Conservation (phyloP, 805 yeast genomes). For the Suhomyces pyralidae region DNA sequence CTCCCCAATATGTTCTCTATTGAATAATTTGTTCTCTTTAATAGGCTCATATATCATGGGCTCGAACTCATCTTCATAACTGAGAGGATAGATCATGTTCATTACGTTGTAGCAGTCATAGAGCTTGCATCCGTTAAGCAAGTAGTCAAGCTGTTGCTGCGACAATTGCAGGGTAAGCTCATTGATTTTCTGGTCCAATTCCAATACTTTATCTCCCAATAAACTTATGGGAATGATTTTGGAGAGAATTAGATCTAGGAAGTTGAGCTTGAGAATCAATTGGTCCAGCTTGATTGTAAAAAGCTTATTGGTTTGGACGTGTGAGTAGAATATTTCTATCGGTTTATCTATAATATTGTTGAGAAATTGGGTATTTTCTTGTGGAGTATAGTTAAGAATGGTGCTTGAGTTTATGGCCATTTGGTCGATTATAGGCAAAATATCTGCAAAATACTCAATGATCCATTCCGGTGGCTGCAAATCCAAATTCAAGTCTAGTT, state of each 20-base stretch:
- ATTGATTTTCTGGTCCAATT: conserved; percentile 32
- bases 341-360: conserved; percentile 47
- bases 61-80: conserved; percentile 45
- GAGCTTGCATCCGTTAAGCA: conserved; percentile 53
- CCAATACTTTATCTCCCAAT: conserved; percentile 36
- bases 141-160: conserved; percentile 42
- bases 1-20: conserved; percentile 38
- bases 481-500: conserved; percentile 47
- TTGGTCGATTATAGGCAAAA: conserved; percentile 55
- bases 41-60: conserved; percentile 64
- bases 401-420: conserved; percentile 23
- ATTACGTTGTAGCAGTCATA: conserved; percentile 60
- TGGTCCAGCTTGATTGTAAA: conserved; percentile 29
- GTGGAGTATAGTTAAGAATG: conserved; percentile 40
- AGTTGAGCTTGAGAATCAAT: conserved; percentile 52
- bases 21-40: conserved; percentile 57
- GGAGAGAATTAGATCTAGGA: conserved; percentile 55
- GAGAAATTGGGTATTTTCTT: conserved; percentile 35
- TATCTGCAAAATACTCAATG: conserved; percentile 57
- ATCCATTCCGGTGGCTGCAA: conserved; percentile 85
- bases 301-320: conserved; percentile 26
- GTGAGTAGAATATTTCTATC: conserved; percentile 35
- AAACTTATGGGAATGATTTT: conserved; percentile 48
- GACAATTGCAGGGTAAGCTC: conserved; percentile 38
- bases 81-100: conserved; percentile 68